These are phyloP conservation scores for Gamsiella multidivaricata DNA, from an alignment of 192 early-diverging fungal genomes.

Conservation along the genomic window DNA sequence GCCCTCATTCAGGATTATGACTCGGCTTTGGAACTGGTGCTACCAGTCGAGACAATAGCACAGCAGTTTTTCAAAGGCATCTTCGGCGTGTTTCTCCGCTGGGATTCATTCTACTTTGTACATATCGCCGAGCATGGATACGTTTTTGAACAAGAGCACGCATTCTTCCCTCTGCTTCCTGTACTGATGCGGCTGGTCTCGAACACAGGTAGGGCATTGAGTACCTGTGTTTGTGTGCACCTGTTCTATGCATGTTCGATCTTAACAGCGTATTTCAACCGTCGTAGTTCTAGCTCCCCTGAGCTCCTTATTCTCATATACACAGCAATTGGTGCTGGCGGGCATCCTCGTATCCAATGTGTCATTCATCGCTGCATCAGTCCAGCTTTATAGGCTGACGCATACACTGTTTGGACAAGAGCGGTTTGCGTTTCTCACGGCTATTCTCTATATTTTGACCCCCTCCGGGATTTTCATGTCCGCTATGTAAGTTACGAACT, in stretches of 20 bases:
- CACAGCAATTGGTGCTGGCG: slow-evolving; percentile 61
- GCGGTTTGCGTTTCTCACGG: slow-evolving; percentile 69
- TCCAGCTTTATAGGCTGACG: slow-evolving; percentile 68
- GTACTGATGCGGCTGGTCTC: slow-evolving; percentile 67
- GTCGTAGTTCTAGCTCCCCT: slow-evolving; percentile 69
- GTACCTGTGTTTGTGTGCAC: not conserved
- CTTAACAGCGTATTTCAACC: no score
- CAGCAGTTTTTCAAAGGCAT: slow-evolving; percentile 43
- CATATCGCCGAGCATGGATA: slow-evolving; percentile 83
- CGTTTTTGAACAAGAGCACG: slow-evolving; percentile 87
- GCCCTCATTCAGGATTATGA: slow-evolving; percentile 68
- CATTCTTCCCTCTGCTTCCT: slow-evolving; percentile 89
- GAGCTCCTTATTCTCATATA: slow-evolving; percentile 37
- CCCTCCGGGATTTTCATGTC: slow-evolving; percentile 91
- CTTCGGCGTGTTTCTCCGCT: slow-evolving; percentile 75
- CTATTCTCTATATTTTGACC: slow-evolving; percentile 78
- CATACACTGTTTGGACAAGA: slow-evolving; percentile 54
- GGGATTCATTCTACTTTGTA: slow-evolving; percentile 93
- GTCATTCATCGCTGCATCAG: slow-evolving; percentile 78
- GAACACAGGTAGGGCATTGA: slow-evolving; percentile 46
- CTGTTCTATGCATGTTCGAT: not conserved
- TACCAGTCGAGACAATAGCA: slow-evolving; percentile 6
- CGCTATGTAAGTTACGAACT: slow-evolving; percentile 57
- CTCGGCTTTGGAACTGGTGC: slow-evolving; percentile 60
- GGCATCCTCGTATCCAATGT: slow-evolving; percentile 82